Base-by-base conservation (phyloP, 768 basidiomycete species). In the Amanita inopinata region DNA sequence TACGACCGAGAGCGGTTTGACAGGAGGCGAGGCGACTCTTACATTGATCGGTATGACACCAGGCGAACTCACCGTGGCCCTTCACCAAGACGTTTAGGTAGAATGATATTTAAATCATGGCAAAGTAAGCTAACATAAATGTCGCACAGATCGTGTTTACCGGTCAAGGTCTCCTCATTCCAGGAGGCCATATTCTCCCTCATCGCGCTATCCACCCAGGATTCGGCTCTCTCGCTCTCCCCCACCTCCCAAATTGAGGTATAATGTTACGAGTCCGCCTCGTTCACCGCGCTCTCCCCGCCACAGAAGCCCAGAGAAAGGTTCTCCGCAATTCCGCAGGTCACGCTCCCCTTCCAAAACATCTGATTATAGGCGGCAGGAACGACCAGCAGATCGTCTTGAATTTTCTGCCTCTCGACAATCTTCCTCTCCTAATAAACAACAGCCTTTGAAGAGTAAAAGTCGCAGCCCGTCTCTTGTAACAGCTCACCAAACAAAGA, bases 1-100 rank as follows among this genome's bases (percentile, higher is more conserved):
- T 51, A 43, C 25, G 40, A n/a, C n/a, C n/a, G n/a, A n/a, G n/a
- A n/a, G n/a, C n/a, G 25, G 35, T 52, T 42, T 35, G 40, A 44
- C 34, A 44, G 43, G 28, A 36, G 43, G 6, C 43, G 43, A 17
- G 43, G 22, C 14, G 43, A 44, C 30, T 36, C 34, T 5, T 44
- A 44, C 34, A 28, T 36, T 20, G 24, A 31, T n/a, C 7, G 27
- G 5, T 15, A 20, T n/a, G 43, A 44, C 10, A 34, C 30, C 15
- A 44, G 43, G 28, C 43, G 43, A 30, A 20, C 8, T 36, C 35
- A 27, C 14, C 24, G 43, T 3, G 34, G 32, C 7, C 35, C 34
- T 9, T 44, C 43, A 12, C 43, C 43, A 17, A 31, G 43, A 10
- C 43, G 43, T 5, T n/a, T 18, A 44, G 43, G 43, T 44, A 17